These are phyloP conservation scores for Malassezia dermatis DNA, from an alignment of 1,284 basidiomycete genomes.

Conservation along the genomic window DNA sequence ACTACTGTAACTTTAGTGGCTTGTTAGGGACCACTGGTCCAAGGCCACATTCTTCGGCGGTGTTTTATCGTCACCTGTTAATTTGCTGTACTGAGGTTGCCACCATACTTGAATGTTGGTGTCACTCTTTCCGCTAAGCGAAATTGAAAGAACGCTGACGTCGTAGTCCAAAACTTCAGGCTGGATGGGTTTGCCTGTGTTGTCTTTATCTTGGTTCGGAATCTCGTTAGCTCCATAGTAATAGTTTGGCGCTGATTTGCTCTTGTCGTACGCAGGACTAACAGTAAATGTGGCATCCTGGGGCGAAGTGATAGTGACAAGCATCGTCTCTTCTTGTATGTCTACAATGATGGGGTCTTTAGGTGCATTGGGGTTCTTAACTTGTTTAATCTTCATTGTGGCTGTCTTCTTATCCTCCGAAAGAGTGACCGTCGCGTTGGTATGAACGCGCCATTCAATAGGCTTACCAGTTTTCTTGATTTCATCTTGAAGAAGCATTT, in stretches of 20 bases:
- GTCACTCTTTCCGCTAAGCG: slow-evolving; percentile 49
- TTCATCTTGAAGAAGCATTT: slow-evolving; percentile 61
- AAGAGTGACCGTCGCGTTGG: slow-evolving; percentile 60
- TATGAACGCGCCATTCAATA: slow-evolving; percentile 88
- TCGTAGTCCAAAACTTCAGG: slow-evolving; percentile 45
- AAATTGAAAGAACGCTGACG: slow-evolving; percentile 69
- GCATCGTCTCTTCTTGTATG: slow-evolving; percentile 46
- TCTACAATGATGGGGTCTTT: slow-evolving; percentile 13
- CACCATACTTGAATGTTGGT: slow-evolving; percentile 51
- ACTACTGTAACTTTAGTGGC: slow-evolving; percentile 20
- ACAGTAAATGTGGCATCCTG: slow-evolving; percentile 51
- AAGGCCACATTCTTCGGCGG: slow-evolving; percentile 37
- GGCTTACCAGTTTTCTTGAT: slow-evolving; percentile 28
- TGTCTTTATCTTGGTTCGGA: slow-evolving; percentile 55
- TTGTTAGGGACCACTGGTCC: slow-evolving; percentile 36
- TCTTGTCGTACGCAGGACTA: slow-evolving; percentile 19
- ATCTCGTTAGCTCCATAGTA: slow-evolving; percentile 53
- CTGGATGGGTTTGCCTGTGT: background rate
- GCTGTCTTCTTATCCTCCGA: slow-evolving; percentile 52
- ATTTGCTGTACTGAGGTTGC: slow-evolving; percentile 43
- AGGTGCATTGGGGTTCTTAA: slow-evolving; percentile 53
- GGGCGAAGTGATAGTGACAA: slow-evolving; percentile 55
- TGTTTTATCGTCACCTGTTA: slow-evolving; percentile 25
- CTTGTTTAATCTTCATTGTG: slow-evolving; percentile 57
- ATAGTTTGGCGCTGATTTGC: slow-evolving; percentile 10